These are phyloP conservation scores for Metschnikowia hibisci DNA, from an alignment of 805 yeast genomes.

Conservation along the genomic window DNA sequence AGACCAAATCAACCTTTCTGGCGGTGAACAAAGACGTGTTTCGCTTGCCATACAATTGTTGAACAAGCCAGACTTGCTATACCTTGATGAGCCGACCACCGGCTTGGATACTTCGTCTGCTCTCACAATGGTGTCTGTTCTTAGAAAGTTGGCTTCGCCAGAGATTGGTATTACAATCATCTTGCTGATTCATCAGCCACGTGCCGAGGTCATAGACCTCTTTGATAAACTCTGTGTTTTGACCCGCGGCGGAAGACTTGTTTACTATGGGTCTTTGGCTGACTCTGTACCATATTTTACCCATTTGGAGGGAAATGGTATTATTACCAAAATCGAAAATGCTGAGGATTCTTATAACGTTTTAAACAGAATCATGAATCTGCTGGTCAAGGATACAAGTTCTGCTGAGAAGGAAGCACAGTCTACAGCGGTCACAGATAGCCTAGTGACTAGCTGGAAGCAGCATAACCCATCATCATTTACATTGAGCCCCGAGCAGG, in stretches of 20 bases:
- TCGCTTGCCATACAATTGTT: constrained; percentile 76
- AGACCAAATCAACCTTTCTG: constrained; percentile 60
- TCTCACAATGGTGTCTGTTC: constrained; percentile 53
- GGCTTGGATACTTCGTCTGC: constrained; percentile 83
- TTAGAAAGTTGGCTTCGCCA: constrained; percentile 44
- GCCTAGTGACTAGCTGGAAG: constrained; percentile 14
- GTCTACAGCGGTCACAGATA: constrained; percentile 9
- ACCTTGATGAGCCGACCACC: constrained; percentile 85
- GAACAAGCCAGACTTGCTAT: constrained; percentile 70
- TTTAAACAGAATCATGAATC: constrained; percentile 17
- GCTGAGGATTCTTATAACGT: constrained; percentile 11
- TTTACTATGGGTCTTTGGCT: constrained; percentile 41
- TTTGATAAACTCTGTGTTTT: constrained; percentile 67
- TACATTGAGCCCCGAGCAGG: constrained; percentile 13
- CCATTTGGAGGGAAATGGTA: constrained; percentile 9
- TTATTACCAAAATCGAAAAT: constrained; percentile 9
- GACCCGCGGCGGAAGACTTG: constrained; percentile 52
- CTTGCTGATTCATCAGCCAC: constrained; percentile 79
- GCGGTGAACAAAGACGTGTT: constrained; percentile 79
- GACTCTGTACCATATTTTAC: constrained; percentile 50
- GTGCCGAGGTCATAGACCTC: constrained; percentile 67
- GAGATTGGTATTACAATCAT: constrained; percentile 67
- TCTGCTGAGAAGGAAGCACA: constrained; percentile 13
- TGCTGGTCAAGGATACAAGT: constrained; percentile 17
- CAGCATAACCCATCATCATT: constrained; percentile 3